Evolutionary conservation across 31 red algal genomes (phyloP).

Genomic region (Endocladia muricata): DNA sequence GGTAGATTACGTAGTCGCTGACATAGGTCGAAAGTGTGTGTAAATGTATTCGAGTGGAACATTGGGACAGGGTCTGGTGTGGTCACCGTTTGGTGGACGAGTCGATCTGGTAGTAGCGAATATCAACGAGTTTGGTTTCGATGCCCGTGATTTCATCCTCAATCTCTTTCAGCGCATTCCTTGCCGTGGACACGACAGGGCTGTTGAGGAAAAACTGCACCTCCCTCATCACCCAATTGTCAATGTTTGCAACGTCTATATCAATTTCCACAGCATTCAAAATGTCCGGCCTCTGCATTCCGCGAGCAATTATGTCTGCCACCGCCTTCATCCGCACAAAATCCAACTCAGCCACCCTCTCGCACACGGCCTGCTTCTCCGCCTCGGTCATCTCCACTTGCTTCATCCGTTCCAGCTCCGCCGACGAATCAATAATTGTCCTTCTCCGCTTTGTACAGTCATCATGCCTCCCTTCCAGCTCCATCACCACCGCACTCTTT

Average conservation of each 20-base stretch:
- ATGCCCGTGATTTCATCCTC: conserved; percentile 56
- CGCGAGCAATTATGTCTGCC: conserved; percentile 52
- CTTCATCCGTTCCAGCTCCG: conserved; percentile 42
- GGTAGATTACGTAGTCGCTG: no score
- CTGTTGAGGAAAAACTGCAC: conserved; percentile 60
- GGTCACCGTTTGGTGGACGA: no score
- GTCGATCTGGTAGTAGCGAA: conserved; percentile 51
- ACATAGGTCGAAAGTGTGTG: no score
- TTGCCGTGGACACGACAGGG: conserved; percentile 40
- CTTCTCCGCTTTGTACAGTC: conserved; percentile 49
- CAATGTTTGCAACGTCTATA: conserved; percentile 34
- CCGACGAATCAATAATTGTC: conserved; percentile 31
- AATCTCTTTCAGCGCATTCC: conserved; percentile 46
- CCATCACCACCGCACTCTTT: conserved; percentile 60
- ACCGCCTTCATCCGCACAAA: conserved; percentile 67
- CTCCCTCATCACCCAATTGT: conserved; percentile 44
- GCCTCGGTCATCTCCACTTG: conserved; percentile 45
- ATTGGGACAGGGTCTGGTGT: no score
- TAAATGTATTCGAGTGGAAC: no score
- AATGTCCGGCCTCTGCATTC: conserved; percentile 52
- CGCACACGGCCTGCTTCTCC: conserved; percentile 42
- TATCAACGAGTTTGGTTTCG: conserved; percentile 52
- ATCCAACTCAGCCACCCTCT: conserved; percentile 33
- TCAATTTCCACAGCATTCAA: conserved; percentile 57
- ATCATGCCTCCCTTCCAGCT: conserved; percentile 67